A percentile compares a stretch with the other conserved stretches of the same genome.
Conservation (phyloP, 371 early-diverging fungal species). For the Rhizopus stolonifer region DNA sequence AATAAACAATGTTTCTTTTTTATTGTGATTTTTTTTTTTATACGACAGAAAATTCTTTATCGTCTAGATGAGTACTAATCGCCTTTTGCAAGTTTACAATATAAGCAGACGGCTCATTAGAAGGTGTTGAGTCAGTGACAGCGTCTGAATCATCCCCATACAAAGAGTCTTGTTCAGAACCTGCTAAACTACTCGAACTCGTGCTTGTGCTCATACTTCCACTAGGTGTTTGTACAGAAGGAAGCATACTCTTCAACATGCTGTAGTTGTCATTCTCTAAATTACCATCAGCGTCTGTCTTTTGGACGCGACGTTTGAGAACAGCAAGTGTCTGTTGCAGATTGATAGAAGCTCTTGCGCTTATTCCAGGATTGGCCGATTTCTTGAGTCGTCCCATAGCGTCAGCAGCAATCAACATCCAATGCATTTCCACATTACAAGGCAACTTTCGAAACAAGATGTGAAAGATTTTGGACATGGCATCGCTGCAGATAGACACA, state of each 20-base stretch:
- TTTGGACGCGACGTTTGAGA: slow-evolving; percentile 18
- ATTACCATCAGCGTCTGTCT: background rate
- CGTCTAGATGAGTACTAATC: slow-evolving; percentile 12
- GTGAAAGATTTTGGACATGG: slow-evolving; percentile 36
- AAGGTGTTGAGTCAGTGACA: background rate
- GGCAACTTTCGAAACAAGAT: slow-evolving; percentile 28
- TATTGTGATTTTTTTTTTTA: background rate
- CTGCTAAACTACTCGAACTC: slow-evolving; percentile 19
- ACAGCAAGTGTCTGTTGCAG: slow-evolving; percentile 22
- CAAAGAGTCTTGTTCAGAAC: slow-evolving; percentile 15
- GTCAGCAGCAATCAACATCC: slow-evolving; percentile 39
- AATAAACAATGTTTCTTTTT: background rate
- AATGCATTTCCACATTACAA: slow-evolving; percentile 40
- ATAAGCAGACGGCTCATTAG: slow-evolving; percentile 15
- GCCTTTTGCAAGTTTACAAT: slow-evolving; percentile 23
- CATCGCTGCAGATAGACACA: slow-evolving; percentile 45
- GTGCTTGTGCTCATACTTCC: slow-evolving; percentile 16
- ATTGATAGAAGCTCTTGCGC: slow-evolving; percentile 27
- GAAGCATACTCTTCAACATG: slow-evolving; percentile 12
- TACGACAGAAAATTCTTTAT: too few relatives aligned
- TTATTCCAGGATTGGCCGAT: slow-evolving; percentile 27
- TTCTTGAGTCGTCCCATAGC: slow-evolving; percentile 27
- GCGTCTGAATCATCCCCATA: background rate
- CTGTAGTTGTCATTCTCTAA: slow-evolving; percentile 3
- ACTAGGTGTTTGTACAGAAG: slow-evolving; percentile 2